A percentile compares a stretch with the other conserved stretches of the same genome.
These are phyloP conservation scores for Nicotiana noctiflora DNA, from an alignment of 257 asterid species.

Conservation along the genomic window DNA sequence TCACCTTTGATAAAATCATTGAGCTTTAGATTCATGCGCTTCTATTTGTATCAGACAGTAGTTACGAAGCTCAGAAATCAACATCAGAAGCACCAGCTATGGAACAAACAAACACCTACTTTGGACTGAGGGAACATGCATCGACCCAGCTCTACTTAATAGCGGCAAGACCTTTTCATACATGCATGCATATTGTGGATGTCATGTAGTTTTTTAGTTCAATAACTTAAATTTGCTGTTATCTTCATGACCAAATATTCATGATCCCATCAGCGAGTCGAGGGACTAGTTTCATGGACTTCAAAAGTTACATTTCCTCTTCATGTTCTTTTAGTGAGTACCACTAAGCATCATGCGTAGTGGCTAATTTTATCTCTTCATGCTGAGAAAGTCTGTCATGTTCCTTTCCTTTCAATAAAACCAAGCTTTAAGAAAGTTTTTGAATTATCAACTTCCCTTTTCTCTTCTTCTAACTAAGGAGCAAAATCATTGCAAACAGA, in stretches of 20 bases:
- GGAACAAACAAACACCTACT: no score
- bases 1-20: not conserved
- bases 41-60: not conserved
- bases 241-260: not conserved
- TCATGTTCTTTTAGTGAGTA: not conserved
- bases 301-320: not conserved
- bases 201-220: not conserved
- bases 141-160: not conserved
- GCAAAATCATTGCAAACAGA: not conserved
- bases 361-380: not conserved
- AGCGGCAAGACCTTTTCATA: no score
- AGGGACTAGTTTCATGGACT: not conserved
- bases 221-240: not conserved
- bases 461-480: not conserved
- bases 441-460: not conserved
- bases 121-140: not conserved
- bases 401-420: not conserved
- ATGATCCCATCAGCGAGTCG: not conserved
- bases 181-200: not conserved
- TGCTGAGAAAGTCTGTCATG: not conserved
- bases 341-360: no score
- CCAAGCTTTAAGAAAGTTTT: not conserved
- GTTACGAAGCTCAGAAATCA: not conserved
- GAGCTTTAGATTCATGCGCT: not conserved
- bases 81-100: not conserved